Conservation (phyloP, 2,329 filamentous ascomycete genomes). For the Ustulina deusta region DNA sequence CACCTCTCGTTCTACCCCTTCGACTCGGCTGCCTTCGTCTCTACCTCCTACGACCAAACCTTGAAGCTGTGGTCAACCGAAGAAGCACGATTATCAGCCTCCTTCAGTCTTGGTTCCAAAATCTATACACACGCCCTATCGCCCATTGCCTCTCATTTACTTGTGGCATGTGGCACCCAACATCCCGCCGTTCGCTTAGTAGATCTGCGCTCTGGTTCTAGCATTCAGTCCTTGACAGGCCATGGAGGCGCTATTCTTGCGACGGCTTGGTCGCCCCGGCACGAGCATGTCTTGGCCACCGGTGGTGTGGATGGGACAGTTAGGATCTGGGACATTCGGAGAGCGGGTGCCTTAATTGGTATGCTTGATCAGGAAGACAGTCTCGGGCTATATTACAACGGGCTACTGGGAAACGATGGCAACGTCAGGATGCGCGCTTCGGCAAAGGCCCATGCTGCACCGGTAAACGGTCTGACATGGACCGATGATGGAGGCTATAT, state of each 20-base stretch:
- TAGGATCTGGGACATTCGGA: slow-evolving; percentile 87
- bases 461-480: slow-evolving; percentile 89
- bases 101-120: slow-evolving; percentile 75
- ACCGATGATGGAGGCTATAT: slow-evolving; percentile 82
- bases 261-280: slow-evolving; percentile 83
- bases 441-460: slow-evolving; percentile 78
- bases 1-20: slow-evolving; percentile 83
- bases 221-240: slow-evolving; percentile 76
- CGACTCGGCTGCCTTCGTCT: slow-evolving; percentile 79
- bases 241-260: slow-evolving; percentile 76
- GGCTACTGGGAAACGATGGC: slow-evolving; percentile 52
- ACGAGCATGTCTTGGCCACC: slow-evolving; percentile 83
- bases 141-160: slow-evolving; percentile 75
- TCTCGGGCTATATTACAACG: slow-evolving; percentile 69
- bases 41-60: slow-evolving; percentile 81
- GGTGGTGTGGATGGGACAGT: slow-evolving; percentile 87
- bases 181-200: slow-evolving; percentile 86
- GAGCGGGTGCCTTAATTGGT: slow-evolving; percentile 80
- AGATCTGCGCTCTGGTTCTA: slow-evolving; percentile 84
- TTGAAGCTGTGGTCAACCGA: slow-evolving; percentile 80
- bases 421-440: slow-evolving; percentile 56
- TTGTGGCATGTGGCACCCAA: slow-evolving; percentile 90
- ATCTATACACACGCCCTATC: slow-evolving; percentile 85
- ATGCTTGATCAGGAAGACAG: slow-evolving; percentile 87
- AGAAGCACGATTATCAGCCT: slow-evolving; percentile 69